These are phyloP conservation scores for Solanum peruvianum DNA, from an alignment of 257 asterid species.

Conservation along the genomic window DNA sequence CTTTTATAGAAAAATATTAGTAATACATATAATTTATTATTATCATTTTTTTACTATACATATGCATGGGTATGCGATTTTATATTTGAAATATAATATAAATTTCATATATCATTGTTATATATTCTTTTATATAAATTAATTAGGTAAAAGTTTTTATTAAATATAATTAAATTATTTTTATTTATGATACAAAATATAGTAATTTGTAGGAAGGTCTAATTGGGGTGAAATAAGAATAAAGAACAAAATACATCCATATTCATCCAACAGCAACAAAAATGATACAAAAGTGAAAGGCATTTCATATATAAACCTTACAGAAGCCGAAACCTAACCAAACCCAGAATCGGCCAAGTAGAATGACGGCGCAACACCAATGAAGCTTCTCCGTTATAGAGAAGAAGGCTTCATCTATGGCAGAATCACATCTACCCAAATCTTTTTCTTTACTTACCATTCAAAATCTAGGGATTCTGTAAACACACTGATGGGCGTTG, in stretches of 20 bases:
- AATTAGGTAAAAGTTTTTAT: too few relatives aligned
- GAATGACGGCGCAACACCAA: neutral
- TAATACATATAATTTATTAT: too few relatives aligned
- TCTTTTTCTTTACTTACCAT: neutral
- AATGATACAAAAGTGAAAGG: neutral
- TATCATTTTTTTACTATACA: too few relatives aligned
- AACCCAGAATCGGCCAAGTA: neutral
- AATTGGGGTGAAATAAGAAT: neutral
- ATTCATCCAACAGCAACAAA: neutral
- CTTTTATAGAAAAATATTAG: too few relatives aligned
- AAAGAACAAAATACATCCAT: neutral
- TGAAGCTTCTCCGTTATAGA: neutral
- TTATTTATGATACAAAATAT: too few relatives aligned
- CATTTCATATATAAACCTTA: neutral
- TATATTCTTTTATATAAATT: too few relatives aligned
- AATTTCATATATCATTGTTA: too few relatives aligned
- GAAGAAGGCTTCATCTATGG: neutral
- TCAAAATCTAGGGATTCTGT: conserved; percentile 34
- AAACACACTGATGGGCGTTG: conserved; percentile 31
- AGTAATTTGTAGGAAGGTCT: neutral
- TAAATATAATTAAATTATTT: too few relatives aligned
- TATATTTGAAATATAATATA: too few relatives aligned
- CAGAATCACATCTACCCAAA: neutral
- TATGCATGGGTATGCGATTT: too few relatives aligned
- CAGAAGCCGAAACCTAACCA: neutral